A percentile compares a stretch with the other conserved stretches of the same genome.
phyloP scores from a whole-genome alignment of 768 basidiomycete genomes.

The Steccherinum ochraceum region DNA sequence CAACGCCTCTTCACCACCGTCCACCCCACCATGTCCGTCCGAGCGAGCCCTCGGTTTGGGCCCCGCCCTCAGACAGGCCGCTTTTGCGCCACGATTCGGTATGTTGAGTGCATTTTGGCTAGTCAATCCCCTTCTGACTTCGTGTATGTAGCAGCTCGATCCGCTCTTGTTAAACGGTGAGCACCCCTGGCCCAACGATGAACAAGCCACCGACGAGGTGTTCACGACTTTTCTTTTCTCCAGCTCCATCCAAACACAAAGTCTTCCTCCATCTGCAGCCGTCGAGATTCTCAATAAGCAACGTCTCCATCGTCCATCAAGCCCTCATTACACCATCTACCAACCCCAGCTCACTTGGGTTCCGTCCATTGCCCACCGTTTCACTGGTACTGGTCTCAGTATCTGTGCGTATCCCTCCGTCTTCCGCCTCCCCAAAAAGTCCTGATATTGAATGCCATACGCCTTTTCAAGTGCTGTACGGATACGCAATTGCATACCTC shows the following conservation, averaged over 20 bases:
- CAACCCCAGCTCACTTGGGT: conserved; percentile 92
- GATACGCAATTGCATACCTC: conserved; percentile 81
- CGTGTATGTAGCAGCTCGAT: conserved; percentile 12
- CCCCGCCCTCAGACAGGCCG: conserved; percentile 46
- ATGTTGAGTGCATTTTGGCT: conserved; percentile 12
- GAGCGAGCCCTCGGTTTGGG: conserved; percentile 57
- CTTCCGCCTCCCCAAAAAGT: not conserved
- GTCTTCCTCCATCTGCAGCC: conserved; percentile 52
- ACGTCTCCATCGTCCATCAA: conserved; percentile 81
- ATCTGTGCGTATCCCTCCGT: conserved; percentile 45
- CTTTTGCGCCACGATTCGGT: conserved; percentile 30
- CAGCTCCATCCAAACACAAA: conserved; percentile 59
- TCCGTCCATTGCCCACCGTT: conserved; percentile 79
- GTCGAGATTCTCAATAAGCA: conserved; percentile 77
- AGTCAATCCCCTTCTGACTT: too few relatives aligned
- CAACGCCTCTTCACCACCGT: not conserved
- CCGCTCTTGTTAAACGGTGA: conserved; percentile 17
- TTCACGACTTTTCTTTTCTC: not conserved
- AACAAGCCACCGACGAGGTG: not conserved
- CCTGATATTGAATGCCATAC: not conserved
- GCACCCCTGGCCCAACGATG: not conserved
- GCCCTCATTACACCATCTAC: conserved; percentile 97
- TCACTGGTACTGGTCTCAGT: conserved; percentile 77
- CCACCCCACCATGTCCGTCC: conserved; percentile 25
- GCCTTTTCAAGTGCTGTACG: conserved; percentile 66